Evolutionary conservation across 345 rosid species (phyloP), one percentile per base, ranked within the genome.

Genomic region (Gossypium bickii): DNA sequence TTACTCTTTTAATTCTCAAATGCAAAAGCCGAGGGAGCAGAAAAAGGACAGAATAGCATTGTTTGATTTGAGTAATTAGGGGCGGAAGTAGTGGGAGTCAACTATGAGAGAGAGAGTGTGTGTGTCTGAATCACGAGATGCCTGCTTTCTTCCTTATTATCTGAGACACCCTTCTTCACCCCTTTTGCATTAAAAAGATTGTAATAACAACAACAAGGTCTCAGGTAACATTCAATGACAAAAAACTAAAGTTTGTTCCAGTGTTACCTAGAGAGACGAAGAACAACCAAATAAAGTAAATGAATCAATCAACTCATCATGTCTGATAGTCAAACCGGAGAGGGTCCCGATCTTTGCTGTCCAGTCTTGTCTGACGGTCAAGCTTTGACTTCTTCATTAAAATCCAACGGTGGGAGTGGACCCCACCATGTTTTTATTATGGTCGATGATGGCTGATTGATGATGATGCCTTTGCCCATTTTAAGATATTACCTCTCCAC

Each of bases 361-460:
- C 51, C 29, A 2, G 82, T 86, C 81, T n/a, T 53, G 84, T 86
- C 87, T 80, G 86, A 75, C 67, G 52, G 90, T 90, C 92, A 84
- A 63, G 49, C 49, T 60, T 81, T 67, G 85, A 74, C 83, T 83
- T 80, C 45, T 55, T 20, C 12, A 67, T 83, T 74, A 73, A 59
- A 80, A 84, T 84, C 88, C 81, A 87, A 84, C 90, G 90, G 92
- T 90, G 86, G 1, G 51, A 52, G 88, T 81, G 89, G 94, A 70
- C 84, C 93, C 85, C 17, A 74, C 76, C 57, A 66, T 52, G 61
- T 71, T 60, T 51, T 34, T 34, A 29, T 34, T 25, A 15, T 51
- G 44, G 20, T 68, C n/a, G 22, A 25, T 68, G 72, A 34, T 34
- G 41, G 41, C 41, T 34, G 41, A 27, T 69, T 27, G 44, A 49